Conservation (phyloP, 306 rosid species). For the Vachellia pachyceras region DNA sequence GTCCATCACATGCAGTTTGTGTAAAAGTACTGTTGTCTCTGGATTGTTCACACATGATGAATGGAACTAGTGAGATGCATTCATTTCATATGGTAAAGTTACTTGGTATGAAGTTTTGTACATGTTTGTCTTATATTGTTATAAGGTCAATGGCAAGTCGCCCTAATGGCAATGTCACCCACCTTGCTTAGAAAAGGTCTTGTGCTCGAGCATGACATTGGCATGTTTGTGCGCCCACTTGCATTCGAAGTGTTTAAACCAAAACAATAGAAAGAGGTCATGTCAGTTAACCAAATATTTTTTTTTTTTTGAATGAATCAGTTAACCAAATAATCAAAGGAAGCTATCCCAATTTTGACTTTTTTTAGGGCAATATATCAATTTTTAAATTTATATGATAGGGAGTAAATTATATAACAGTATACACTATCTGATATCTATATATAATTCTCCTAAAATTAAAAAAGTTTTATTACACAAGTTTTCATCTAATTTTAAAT, state of each 20-base stretch:
- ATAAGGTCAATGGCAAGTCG: neutral
- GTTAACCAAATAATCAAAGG: too few relatives aligned
- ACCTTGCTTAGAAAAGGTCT: too few relatives aligned
- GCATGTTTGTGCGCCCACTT: too few relatives aligned
- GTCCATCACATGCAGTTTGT: slow-evolving; percentile 34
- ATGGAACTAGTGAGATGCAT: too few relatives aligned
- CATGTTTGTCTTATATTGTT: neutral
- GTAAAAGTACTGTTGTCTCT: slow-evolving; percentile 27
- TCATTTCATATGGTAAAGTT: slow-evolving; percentile 1
- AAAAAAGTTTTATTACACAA: too few relatives aligned
- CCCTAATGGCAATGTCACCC: too few relatives aligned
- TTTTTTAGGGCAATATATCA: neutral
- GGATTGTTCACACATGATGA: slow-evolving; percentile 14
- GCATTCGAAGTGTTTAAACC: neutral
- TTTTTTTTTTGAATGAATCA: too few relatives aligned
- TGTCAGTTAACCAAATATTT: neutral
- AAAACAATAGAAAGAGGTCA: neutral
- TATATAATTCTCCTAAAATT: neutral
- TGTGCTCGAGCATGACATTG: too few relatives aligned
- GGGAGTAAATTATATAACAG: too few relatives aligned
- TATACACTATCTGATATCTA: neutral
- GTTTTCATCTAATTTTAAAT: neutral
- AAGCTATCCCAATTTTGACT: neutral
- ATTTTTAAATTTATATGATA: neutral
- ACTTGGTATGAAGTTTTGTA: neutral